Evolutionary conservation across 1,139 yeast genomes (phyloP).

Genomic region (Debaryomycetaceae sp.): DNA sequence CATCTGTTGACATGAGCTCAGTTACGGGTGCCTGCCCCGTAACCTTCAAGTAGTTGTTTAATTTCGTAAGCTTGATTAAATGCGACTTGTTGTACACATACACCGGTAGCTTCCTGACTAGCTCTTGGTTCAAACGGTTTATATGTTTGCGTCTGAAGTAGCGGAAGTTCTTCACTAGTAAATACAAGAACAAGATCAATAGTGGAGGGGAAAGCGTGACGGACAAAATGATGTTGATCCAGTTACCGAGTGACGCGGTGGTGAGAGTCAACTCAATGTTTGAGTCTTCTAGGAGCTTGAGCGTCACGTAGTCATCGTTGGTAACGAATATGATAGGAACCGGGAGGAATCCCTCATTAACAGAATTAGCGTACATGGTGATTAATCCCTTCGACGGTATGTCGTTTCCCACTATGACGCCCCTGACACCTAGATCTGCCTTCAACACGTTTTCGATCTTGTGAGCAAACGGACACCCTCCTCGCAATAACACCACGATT

Average conservation of each 20-base stretch:
- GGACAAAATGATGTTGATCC: constrained; percentile 38
- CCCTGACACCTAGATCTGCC: constrained; percentile 28
- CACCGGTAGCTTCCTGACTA: constrained; percentile 38
- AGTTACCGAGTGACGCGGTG: constrained; percentile 39
- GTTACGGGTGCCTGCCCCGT: constrained; percentile 19
- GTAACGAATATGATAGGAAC: constrained; percentile 40
- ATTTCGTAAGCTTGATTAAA: constrained; percentile 24
- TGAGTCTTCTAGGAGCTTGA: constrained; percentile 11
- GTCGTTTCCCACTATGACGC: constrained; percentile 40
- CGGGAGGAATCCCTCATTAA: constrained; percentile 36
- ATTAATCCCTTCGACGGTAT: constrained; percentile 37
- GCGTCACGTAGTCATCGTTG: constrained; percentile 30
- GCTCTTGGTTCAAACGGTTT: constrained; percentile 27
- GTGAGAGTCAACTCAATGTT: constrained; percentile 17
- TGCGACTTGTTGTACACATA: constrained; percentile 38
- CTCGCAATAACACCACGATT: constrained; percentile 34
- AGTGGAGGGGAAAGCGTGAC: constrained; percentile 46
- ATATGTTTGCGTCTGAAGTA: constrained; percentile 24
- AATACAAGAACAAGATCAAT: constrained; percentile 34
- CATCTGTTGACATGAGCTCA: constrained; percentile 8
- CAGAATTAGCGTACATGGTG: constrained; percentile 42
- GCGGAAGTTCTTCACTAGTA: constrained; percentile 30
- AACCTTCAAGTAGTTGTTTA: constrained; percentile 25
- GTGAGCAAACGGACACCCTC: constrained; percentile 42
- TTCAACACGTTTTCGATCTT: constrained; percentile 31